Evolutionary conservation across 2,329 filamentous ascomycete species (phyloP).

Genomic region (Albophoma yamanashiensis): DNA sequence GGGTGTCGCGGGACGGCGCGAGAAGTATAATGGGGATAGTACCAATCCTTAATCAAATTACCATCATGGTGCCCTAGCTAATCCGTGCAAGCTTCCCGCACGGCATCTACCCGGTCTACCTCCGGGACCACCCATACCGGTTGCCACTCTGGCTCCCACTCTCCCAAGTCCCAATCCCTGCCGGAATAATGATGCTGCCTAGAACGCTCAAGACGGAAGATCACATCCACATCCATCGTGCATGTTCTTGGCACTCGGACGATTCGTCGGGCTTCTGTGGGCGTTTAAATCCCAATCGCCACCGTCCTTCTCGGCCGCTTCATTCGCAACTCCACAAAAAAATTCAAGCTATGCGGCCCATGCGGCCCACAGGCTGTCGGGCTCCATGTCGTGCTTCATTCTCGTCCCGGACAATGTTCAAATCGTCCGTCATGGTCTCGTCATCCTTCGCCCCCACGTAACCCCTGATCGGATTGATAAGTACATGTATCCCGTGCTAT

Average conservation of each 20-base stretch:
- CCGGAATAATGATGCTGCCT: neutral
- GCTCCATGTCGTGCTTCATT: neutral
- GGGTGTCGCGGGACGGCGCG: neutral
- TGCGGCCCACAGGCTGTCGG: neutral
- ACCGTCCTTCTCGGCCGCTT: neutral
- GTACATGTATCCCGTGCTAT: neutral
- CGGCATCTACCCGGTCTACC: neutral
- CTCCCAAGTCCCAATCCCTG: neutral
- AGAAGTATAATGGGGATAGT: neutral
- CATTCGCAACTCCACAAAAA: neutral
- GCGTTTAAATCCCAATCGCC: neutral
- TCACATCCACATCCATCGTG: neutral
- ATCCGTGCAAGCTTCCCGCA: too few species aligned
- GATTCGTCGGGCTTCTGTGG: neutral
- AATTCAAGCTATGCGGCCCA: neutral
- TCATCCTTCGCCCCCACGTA: neutral
- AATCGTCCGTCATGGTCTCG: neutral
- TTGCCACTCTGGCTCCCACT: neutral
- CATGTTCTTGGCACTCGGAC: neutral
- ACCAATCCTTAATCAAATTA: neutral
- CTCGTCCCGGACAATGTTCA: neutral
- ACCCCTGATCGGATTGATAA: neutral
- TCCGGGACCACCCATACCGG: neutral
- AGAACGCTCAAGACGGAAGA: neutral
- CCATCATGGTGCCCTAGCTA: too few species aligned